Base-by-base conservation (phyloP, 2,329 filamentous ascomycete species). In the Teratosphaeria pseudoeucalypti region DNA sequence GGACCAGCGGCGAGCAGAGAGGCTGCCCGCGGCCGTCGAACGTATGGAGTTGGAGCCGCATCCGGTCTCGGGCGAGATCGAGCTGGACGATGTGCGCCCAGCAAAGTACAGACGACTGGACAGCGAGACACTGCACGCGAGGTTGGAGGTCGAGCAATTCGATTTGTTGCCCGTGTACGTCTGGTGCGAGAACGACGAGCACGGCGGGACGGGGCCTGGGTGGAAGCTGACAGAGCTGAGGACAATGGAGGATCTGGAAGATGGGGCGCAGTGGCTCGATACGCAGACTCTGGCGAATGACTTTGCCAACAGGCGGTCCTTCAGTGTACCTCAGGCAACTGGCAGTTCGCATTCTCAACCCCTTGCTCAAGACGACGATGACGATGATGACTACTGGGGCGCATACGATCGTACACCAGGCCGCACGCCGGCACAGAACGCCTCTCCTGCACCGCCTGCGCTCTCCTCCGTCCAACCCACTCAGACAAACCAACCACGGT, bases 351-450 rank as follows among this genome's bases (percentile, higher is more conserved):
- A 19, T 1, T 9, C 43, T 49, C 43, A 49, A 23, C 9, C 43
- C 16, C 43, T 49, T n/a, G 56, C 67, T 27, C 58, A 66, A 39
- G 60, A 80, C 0, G 82, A 85, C 0, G 84, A 85, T 0, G 86
- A 88, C 26, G 86, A 88, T 34, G 86, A 90, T 62, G 87, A 89
- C 66, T 92, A 92, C 72, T 92, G 89, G 89, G 86, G 84, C 34
- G 82, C 84, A 62, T 92, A 92, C 71, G 88, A 90, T 70, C 82
- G 82, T 29, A 89, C 86, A 3, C 86, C 88, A 1, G 80, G 81
- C 1, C 78, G 80, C 53, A 88, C 85, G 10, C 85, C 86, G 0
- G 84, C 81, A 19, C 74, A 77, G 26, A 84, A 86, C 67, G 79
- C 77, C 27, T 87, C 85, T 4, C 85, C 86, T 3, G 85, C 82